A percentile compares a stretch with the other conserved stretches of the same genome.
Evolutionary conservation across 371 early-diverging fungal genomes (phyloP).

Genomic region (Mucor racemosus): DNA sequence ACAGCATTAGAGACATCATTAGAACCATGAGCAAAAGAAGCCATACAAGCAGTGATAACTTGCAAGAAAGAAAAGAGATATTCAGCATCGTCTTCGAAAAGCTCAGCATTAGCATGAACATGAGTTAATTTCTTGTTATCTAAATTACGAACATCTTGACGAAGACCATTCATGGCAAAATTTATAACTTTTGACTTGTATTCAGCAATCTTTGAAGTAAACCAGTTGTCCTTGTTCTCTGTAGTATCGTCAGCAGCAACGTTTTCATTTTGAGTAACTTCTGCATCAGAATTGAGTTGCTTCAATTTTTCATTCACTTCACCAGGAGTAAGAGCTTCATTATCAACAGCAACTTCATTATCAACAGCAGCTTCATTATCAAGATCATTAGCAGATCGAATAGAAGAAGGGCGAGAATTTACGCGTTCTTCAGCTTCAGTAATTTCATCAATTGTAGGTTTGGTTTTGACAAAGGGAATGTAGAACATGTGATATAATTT

Average conservation of each 20-base stretch:
- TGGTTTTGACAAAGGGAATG: slow-evolving; percentile 56
- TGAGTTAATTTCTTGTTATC: slow-evolving; percentile 50
- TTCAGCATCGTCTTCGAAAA: slow-evolving; percentile 82
- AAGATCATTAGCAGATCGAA: slow-evolving; percentile 25
- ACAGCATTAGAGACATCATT: slow-evolving; percentile 92
- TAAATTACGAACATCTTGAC: slow-evolving; percentile 64
- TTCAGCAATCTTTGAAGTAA: background rate
- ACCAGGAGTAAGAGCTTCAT: slow-evolving; percentile 8
- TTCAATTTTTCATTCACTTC: slow-evolving; percentile 1
- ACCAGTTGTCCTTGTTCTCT: slow-evolving; percentile 3
- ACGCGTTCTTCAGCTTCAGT: slow-evolving; percentile 22
- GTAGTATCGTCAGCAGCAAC: background rate
- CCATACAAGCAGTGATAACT: slow-evolving; percentile 82
- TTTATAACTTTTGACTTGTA: slow-evolving; percentile 30
- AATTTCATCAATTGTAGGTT: slow-evolving; percentile 36
- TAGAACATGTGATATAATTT: slow-evolving; percentile 72
- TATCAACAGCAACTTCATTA: slow-evolving; percentile 2
- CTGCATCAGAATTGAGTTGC: background rate
- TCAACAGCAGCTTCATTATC: slow-evolving; percentile 15
- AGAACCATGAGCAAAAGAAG: slow-evolving; percentile 90
- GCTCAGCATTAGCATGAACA: slow-evolving; percentile 67
- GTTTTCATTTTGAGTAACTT: background rate
- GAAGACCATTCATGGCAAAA: slow-evolving; percentile 50
- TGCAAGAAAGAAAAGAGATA: slow-evolving; percentile 85
- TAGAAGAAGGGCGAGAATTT: slow-evolving; percentile 48